phyloP scores from a whole-genome alignment of 2,329 filamentous ascomycete genomes.

The Incumbomyces delicatus region DNA sequence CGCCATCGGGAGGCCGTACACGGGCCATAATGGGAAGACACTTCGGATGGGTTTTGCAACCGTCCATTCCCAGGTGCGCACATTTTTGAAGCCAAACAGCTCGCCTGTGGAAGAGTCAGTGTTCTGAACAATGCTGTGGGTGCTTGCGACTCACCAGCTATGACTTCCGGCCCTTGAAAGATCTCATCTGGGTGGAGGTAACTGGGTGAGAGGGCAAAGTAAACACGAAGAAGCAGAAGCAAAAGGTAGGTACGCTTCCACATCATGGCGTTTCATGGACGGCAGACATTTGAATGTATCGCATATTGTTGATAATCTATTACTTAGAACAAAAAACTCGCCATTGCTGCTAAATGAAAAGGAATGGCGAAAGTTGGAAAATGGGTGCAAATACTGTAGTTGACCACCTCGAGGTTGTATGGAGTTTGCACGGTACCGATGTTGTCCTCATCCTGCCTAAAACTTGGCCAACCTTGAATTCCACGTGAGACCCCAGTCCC shows the following conservation, averaged over 20 bases:
- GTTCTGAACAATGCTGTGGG: not conserved
- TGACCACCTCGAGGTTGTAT: too few species aligned
- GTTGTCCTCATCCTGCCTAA: too few species aligned
- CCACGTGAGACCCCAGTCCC: too few species aligned
- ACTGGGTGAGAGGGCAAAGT: slow-evolving; percentile 87
- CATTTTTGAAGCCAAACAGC: slow-evolving; percentile 84
- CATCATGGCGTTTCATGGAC: slow-evolving; percentile 45
- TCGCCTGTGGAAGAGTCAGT: slow-evolving; percentile 53
- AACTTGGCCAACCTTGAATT: too few species aligned
- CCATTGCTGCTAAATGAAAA: too few species aligned
- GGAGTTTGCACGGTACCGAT: too few species aligned
- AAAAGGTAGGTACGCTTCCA: slow-evolving; percentile 85
- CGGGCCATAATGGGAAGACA: slow-evolving; percentile 90
- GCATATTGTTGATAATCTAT: too few species aligned
- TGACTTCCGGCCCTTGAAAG: slow-evolving; percentile 95
- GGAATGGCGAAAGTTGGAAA: too few species aligned
- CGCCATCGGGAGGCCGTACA: slow-evolving; percentile 89
- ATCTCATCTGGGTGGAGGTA: slow-evolving; percentile 98
- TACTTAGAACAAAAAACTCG: too few species aligned
- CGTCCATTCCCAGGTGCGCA: slow-evolving; percentile 93
- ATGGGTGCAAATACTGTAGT: too few species aligned
- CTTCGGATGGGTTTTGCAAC: slow-evolving; percentile 81
- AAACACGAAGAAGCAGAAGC: slow-evolving; percentile 76
- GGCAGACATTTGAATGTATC: not conserved
- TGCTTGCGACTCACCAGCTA: slow-evolving; percentile 63